Evolutionary conservation across 2,329 filamentous ascomycete genomes (phyloP).

Genomic region (Rhynchosporium secalis): DNA sequence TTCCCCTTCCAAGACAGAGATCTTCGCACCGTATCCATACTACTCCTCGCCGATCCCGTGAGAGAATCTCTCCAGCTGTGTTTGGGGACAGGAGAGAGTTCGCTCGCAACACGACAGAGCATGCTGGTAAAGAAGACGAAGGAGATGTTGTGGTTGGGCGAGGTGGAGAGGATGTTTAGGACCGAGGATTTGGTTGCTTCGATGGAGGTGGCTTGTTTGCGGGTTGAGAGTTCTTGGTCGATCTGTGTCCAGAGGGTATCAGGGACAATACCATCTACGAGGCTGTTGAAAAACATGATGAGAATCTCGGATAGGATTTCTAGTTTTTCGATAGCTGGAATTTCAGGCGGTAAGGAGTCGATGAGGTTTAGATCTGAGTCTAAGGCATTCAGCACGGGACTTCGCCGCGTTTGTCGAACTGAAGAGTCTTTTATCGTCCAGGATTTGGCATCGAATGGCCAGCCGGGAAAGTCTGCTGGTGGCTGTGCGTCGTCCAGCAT

Average conservation of each 20-base stretch:
- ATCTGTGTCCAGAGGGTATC: constrained; percentile 68
- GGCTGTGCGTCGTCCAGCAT: constrained; percentile 58
- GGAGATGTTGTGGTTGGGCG: constrained; percentile 80
- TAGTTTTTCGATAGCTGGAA: constrained; percentile 65
- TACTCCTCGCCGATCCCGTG: constrained; percentile 26
- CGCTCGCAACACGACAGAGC: constrained; percentile 59
- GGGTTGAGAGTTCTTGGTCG: constrained; percentile 54
- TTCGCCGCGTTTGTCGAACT: constrained; percentile 38
- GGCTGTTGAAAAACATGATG: constrained; percentile 69
- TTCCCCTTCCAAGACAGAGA: constrained; percentile 36
- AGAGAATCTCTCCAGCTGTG: constrained; percentile 23
- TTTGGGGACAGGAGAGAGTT: constrained; percentile 48
- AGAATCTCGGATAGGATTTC: constrained; percentile 74
- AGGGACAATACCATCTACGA: constrained; percentile 79
- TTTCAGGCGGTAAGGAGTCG: constrained; percentile 61
- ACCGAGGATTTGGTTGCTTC: constrained; percentile 62
- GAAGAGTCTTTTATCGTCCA: constrained; percentile 41
- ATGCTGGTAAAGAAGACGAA: constrained; percentile 87
- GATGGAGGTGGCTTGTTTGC: constrained; percentile 44
- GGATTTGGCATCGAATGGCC: constrained; percentile 53
- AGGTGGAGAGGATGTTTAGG: constrained; percentile 71
- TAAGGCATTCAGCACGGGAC: constrained; percentile 61
- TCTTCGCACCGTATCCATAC: constrained; percentile 33
- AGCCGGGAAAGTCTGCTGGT: constrained; percentile 54
- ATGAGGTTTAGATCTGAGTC: constrained; percentile 67